Evolutionary conservation across 805 yeast species (phyloP), one percentile per base, ranked within the genome.

Genomic region (Pichia insulana): DNA sequence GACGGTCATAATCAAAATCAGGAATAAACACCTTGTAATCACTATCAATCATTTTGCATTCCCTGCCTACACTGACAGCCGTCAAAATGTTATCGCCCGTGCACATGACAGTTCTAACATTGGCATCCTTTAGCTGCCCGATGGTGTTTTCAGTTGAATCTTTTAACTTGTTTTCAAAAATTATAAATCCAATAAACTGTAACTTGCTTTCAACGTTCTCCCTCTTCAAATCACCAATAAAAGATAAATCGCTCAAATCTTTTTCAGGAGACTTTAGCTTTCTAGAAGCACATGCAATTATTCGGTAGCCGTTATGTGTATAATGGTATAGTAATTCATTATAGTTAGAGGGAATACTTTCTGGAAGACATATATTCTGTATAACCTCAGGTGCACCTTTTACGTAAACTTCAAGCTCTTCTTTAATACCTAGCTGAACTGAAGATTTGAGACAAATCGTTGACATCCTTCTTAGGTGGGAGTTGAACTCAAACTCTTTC

Each of bases 301-400:
- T 97, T 56, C 99, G 78, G 59, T 80, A 87, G 1, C 99, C 99
- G 38, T 79, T 76, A 58, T 88, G 97, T 0, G 99, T 92, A 58
- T 92, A 92, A 44, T 80, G 71, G 54, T 87, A 82, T 30, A 92
- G 68, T 18, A 83, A 58, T 28, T 82, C 83, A 19, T 82, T 80
- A 57, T 74, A 92, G 53, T 88, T 75, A 2, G 61, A 56, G 1
- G 99, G 98, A 38, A 92, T 62, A 0, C 88, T 67, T 16, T 72
- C 76, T 1, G 81, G 76, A 13, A 67, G 64, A 63, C 98, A 92
- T 26, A 92, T 76, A 15, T 77, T 80, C 26, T 73, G 68, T 71
- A 92, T 84, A 10, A 89, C 85, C 58, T 92, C 99, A 0, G 99
- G 99, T 0, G 99, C 98, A 38, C 99, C 99, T 57, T 92, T 92